phyloP scores from a whole-genome alignment of 306 rosid genomes.

The Casuarina equisetifolia region DNA sequence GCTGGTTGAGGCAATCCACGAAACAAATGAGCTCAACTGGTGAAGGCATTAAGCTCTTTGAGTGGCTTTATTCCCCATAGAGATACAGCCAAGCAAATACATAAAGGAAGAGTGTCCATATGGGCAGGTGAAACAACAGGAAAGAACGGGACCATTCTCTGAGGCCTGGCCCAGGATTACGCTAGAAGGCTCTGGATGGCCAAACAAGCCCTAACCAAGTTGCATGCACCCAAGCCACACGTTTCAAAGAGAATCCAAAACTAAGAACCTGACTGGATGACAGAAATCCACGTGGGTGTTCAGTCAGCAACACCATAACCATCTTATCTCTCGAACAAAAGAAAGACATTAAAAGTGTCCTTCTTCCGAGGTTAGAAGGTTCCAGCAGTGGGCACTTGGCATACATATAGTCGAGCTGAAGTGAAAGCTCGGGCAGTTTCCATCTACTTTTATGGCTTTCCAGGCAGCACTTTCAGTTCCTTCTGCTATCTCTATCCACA shows the following conservation, averaged over 20 bases:
- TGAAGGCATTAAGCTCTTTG: no score
- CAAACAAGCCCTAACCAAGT: neutral
- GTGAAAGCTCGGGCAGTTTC: no score
- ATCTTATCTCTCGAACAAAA: neutral
- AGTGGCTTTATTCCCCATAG: no score
- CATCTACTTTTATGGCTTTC: constrained; percentile 24
- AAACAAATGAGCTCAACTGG: no score
- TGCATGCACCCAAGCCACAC: neutral
- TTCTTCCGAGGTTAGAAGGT: neutral
- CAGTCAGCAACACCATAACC: constrained; percentile 4
- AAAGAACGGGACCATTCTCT: neutral
- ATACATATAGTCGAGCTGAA: no score
- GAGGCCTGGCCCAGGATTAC: neutral
- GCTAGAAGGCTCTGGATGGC: neutral
- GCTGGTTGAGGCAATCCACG: no score
- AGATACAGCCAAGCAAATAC: no score
- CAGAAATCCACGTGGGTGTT: constrained; percentile 17
- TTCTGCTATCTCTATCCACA: constrained; percentile 17
- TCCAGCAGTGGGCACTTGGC: neutral
- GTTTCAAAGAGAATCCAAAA: constrained; percentile 21
- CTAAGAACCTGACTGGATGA: constrained; percentile 20
- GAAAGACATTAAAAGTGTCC: neutral
- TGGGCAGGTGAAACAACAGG: no score
- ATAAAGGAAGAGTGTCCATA: no score
- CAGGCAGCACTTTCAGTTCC: constrained; percentile 22